These are phyloP conservation scores for Adenanthera pavonina DNA, from an alignment of 306 rosid species.

Conservation along the genomic window DNA sequence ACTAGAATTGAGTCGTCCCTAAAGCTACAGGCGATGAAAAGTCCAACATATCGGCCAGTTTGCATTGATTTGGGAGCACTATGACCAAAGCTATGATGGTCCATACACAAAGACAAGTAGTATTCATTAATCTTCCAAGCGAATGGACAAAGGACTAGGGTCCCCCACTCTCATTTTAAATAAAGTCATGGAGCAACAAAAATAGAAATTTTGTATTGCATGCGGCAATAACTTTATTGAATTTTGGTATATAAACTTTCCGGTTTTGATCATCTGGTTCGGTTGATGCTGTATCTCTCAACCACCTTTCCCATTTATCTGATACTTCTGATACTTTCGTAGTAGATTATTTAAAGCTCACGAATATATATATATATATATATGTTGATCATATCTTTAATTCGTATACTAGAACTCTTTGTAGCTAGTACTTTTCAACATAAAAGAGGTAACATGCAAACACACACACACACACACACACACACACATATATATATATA, in stretches of 20 bases:
- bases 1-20: slow-evolving; percentile 3
- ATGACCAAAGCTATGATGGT: slow-evolving; percentile 14
- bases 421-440: background rate
- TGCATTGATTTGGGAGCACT: slow-evolving; percentile 17
- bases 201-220: slow-evolving; percentile 3
- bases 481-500: too few relatives aligned
- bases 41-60: slow-evolving; percentile 27
- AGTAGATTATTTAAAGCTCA: background rate
- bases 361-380: background rate
- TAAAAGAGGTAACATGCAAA: background rate
- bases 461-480: too few relatives aligned
- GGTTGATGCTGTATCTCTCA: background rate
- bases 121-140: background rate
- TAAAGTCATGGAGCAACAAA: background rate
- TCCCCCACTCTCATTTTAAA: background rate
- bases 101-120: background rate
- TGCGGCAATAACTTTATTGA: slow-evolving; percentile 9
- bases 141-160: background rate
- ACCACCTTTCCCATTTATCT: background rate
- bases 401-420: background rate
- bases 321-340: background rate
- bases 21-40: background rate
- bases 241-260: background rate
- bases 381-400: background rate
- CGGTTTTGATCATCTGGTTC: background rate